Evolutionary conservation across 441 rosid species (phyloP).

Genomic region (Sinapis alba): DNA sequence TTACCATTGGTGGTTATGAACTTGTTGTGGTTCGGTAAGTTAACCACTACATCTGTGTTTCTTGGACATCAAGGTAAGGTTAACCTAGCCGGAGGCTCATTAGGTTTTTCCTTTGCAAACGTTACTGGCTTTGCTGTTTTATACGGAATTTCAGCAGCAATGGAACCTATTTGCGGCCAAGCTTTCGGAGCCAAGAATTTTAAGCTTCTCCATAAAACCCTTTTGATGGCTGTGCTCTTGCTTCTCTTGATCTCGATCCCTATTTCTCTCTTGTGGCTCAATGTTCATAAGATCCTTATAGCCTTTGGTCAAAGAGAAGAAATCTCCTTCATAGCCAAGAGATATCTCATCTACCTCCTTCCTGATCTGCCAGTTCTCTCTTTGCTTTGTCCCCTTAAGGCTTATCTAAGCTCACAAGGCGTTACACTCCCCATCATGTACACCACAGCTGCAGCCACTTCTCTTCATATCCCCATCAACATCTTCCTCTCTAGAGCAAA

Average conservation of each 20-base stretch:
- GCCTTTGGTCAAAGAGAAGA: constrained; percentile 69
- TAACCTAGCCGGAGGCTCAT: constrained; percentile 78
- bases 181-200: constrained; percentile 83
- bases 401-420: constrained; percentile 78
- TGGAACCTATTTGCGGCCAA: constrained; percentile 96
- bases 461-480: constrained; percentile 70
- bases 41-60: constrained; percentile 68
- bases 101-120: constrained; percentile 81
- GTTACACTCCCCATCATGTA: constrained; percentile 73
- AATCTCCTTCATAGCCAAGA: constrained; percentile 61
- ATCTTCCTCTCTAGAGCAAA: constrained; percentile 55
- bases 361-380: constrained; percentile 70
- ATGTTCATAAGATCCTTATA: constrained; percentile 62
- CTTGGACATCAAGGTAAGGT: constrained; percentile 80
- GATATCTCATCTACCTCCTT: constrained; percentile 68
- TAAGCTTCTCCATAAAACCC: constrained; percentile 80
- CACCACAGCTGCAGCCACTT: constrained; percentile 60
- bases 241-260: constrained; percentile 58
- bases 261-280: constrained; percentile 72
- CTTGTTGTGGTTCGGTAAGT: constrained; percentile 76
- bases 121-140: constrained; percentile 90
- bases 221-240: constrained; percentile 60
- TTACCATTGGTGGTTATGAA: constrained; percentile 76
- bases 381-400: constrained; percentile 73
- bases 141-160: constrained; percentile 74